These are phyloP conservation scores for Calocybe cyanea DNA, from an alignment of 768 basidiomycete species.

Conservation along the genomic window DNA sequence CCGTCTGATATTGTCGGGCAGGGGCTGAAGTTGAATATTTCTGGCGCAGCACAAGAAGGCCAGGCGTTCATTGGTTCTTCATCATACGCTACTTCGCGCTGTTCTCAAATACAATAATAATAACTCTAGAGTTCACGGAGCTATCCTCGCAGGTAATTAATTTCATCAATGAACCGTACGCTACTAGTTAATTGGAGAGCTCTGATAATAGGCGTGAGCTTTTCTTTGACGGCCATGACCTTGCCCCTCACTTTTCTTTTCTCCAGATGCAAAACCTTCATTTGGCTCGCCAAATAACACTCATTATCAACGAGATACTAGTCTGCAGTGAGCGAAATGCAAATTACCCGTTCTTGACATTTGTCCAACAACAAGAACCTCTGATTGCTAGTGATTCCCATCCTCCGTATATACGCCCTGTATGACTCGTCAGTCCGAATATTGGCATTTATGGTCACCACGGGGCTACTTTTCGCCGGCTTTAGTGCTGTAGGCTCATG, in stretches of 20 bases:
- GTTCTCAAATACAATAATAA: slow-evolving; percentile 31
- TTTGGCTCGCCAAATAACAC: slow-evolving; percentile 35
- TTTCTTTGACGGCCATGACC: too few species aligned
- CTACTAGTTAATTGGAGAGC: too few species aligned
- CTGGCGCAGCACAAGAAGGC: slow-evolving; percentile 38
- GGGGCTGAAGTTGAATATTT: slow-evolving; percentile 38
- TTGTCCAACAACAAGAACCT: too few species aligned
- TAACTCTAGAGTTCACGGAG: slow-evolving; percentile 22
- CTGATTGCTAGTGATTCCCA: slow-evolving; percentile 37
- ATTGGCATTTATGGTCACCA: slow-evolving; percentile 29
- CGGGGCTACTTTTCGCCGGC: slow-evolving; percentile 25
- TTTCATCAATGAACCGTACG: background rate
- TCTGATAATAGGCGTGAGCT: too few species aligned
- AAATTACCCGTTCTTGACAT: background rate
- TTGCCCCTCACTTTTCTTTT: too few species aligned
- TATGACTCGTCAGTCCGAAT: slow-evolving; percentile 39
- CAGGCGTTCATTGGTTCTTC: slow-evolving; percentile 42
- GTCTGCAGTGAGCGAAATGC: slow-evolving; percentile 37
- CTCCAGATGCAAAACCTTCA: slow-evolving; percentile 36
- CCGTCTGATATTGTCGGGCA: slow-evolving; percentile 11
- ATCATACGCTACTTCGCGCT: slow-evolving; percentile 47
- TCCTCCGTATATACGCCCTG: slow-evolving; percentile 47
- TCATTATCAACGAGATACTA: slow-evolving; percentile 41
- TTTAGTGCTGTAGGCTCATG: slow-evolving; percentile 31
- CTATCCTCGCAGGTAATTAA: slow-evolving; percentile 22